Conservation (phyloP, 2,329 filamentous ascomycete genomes). For the Alternaria novae-zelandiae region DNA sequence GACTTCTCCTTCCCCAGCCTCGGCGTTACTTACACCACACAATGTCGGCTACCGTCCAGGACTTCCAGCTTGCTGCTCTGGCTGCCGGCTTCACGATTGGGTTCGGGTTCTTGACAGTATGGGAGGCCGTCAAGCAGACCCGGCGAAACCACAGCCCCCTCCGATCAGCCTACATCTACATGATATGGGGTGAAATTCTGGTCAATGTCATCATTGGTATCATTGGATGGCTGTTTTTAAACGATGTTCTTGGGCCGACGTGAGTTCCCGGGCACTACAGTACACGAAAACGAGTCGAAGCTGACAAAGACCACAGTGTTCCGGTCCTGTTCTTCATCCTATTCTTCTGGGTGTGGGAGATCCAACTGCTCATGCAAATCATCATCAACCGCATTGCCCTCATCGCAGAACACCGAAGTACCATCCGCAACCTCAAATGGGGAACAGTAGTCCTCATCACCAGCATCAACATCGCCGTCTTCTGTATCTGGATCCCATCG, state of each 20-base stretch:
- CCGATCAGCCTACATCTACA: conserved; percentile 44
- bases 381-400: conserved; percentile 62
- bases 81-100: conserved; percentile 47
- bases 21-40: neutral
- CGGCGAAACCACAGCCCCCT: conserved; percentile 42
- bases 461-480: conserved; percentile 61
- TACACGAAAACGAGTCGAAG: neutral
- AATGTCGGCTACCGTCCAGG: conserved; percentile 32
- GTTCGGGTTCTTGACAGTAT: conserved; percentile 43
- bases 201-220: conserved; percentile 39
- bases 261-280: conserved; percentile 12
- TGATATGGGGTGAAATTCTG: conserved; percentile 44
- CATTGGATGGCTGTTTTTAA: conserved; percentile 42
- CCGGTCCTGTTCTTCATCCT: conserved; percentile 43
- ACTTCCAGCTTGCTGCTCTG: conserved; percentile 39
- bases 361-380: conserved; percentile 62
- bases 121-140: conserved; percentile 47
- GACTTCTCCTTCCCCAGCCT: conserved; percentile 1
- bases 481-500: conserved; percentile 61
- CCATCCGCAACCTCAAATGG: conserved; percentile 56
- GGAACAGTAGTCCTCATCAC: conserved; percentile 55
- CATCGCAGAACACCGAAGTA: conserved; percentile 52
- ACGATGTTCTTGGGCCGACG: conserved; percentile 38
- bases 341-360: conserved; percentile 43
- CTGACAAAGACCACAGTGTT: conserved; percentile 23